Evolutionary conservation across 306 rosid genomes (phyloP), one percentile per base, ranked within the genome.

Genomic region (Citrullus colocynthis): DNA sequence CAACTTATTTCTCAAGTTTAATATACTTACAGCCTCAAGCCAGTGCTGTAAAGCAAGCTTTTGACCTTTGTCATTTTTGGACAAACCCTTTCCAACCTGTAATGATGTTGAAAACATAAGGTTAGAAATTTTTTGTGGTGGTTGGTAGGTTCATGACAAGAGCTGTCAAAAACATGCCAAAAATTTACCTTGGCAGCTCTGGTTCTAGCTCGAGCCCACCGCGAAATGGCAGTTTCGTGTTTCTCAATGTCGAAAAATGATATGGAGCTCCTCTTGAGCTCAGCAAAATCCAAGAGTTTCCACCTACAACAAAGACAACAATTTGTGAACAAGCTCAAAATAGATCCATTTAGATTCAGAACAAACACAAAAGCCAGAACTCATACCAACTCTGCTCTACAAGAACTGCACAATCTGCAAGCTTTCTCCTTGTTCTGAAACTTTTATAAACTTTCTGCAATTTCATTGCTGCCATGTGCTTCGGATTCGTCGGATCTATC

Each of bases 361-460:
- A 55, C 65, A 51, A 65, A 60, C 20, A 55, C 57, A 37, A 36
- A 49, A 48, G 61, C 55, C 7, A 51, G 39, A 21, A n/a, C 77
- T 34, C 81, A 44, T 57, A 79, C 86, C 85, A 86, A 37, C 82
- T 75, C 80, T 86, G 83, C 51, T 86, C 83, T 42, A 83, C 83
- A 54, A 83, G 72, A 18, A 86, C 86, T 9, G 80, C 86, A 9
- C 86, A 86, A 59, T 86, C 86, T 16, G 86, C 89, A 36, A 86
- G 80, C 85, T 82, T 76, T 8, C 83, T 80, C 14, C 89, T 24
- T 24, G 86, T 83, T 20, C 83, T 71, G 37, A 81, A 86, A 61
- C 89, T 86, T 42, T 83, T 76, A 69, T 83, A 86, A 56, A 86
- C 89, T 65, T 86, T 86, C 81, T 86, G 86, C 83, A 86, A 56